A percentile compares a stretch with the other conserved stretches of the same genome.
These are phyloP conservation scores for Aureobasidium lini DNA, from an alignment of 2,329 filamentous ascomycete species.

Conservation along the genomic window DNA sequence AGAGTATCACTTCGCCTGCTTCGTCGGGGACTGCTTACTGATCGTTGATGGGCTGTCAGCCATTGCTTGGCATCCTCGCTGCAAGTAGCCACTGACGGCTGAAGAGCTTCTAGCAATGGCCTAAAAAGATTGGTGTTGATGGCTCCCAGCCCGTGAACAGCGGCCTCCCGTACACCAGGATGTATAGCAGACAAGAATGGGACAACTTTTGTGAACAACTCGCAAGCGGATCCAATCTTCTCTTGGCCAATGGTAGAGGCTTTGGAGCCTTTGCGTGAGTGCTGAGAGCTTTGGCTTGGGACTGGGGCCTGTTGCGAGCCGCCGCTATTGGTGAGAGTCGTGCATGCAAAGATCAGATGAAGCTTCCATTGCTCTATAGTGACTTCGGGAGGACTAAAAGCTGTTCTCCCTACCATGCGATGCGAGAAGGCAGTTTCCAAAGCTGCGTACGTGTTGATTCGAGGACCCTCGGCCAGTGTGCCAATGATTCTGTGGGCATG, in stretches of 20 bases:
- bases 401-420: constrained; percentile 14
- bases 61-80: constrained; percentile 82
- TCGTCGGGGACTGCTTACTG: constrained; percentile 70
- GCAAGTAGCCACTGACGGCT: constrained; percentile 76
- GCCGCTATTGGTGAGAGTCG: constrained; percentile 68
- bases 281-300: constrained; percentile 53
- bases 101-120: constrained; percentile 80
- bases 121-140: constrained; percentile 94
- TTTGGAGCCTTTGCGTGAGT: constrained; percentile 74
- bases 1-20: constrained; percentile 80
- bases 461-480: constrained; percentile 62
- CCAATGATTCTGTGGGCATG: constrained; percentile 88
- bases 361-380: constrained; percentile 97
- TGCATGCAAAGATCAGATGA: constrained; percentile 94
- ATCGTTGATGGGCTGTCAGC: constrained; percentile 69
- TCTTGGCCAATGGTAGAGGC: constrained; percentile 58
- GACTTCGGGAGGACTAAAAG: constrained; percentile 56
- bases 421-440: constrained; percentile 49
- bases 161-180: constrained; percentile 75
- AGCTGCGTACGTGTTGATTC: constrained; percentile 44
- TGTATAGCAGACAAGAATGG: constrained; percentile 77
- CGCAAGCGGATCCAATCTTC: constrained; percentile 79
- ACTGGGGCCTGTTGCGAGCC: constrained; percentile 54
- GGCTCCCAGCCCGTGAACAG: constrained; percentile 84
- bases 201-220: constrained; percentile 85